These are phyloP conservation scores for Podospora bellae-mahoneyi DNA, from an alignment of 495 filamentous ascomycete genomes.

Conservation along the genomic window DNA sequence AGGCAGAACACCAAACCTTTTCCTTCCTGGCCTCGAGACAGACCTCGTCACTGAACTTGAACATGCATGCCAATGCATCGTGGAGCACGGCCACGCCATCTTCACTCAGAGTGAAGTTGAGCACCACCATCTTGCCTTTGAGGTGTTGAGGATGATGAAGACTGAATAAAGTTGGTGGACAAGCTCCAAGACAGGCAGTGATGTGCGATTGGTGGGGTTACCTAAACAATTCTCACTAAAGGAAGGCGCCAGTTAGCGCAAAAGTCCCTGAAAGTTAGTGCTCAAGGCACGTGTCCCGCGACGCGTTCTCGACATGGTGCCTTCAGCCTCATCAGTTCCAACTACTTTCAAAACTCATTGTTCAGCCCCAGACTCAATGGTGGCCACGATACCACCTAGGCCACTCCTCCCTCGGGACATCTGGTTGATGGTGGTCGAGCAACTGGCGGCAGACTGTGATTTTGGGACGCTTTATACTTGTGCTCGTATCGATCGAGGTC, in stretches of 20 bases:
- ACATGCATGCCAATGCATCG: constrained; percentile 78
- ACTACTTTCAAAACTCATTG: too few relatives aligned
- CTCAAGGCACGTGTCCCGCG: too few relatives aligned
- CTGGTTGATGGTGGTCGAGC: constrained; percentile 55
- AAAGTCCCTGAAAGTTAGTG: background rate
- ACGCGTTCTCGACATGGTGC: too few relatives aligned
- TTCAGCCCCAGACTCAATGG: background rate
- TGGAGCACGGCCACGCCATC: constrained; percentile 71
- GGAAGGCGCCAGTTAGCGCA: background rate
- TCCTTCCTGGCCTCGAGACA: constrained; percentile 77
- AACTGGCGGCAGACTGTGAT: constrained; percentile 50
- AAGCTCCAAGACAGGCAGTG: background rate
- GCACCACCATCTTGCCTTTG: constrained; percentile 33
- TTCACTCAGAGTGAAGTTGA: constrained; percentile 76
- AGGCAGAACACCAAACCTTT: constrained; percentile 45
- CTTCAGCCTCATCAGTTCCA: too few relatives aligned
- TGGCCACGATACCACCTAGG: background rate
- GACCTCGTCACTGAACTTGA: constrained; percentile 89
- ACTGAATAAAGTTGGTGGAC: background rate
- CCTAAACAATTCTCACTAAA: background rate
- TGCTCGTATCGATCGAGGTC: constrained; percentile 46
- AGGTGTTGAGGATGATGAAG: background rate
- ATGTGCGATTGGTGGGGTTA: background rate
- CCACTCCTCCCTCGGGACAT: constrained; percentile 54
- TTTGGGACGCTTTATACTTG: constrained; percentile 58